Conservation (phyloP, 805 yeast species). For the Torulaspora maleeae region DNA sequence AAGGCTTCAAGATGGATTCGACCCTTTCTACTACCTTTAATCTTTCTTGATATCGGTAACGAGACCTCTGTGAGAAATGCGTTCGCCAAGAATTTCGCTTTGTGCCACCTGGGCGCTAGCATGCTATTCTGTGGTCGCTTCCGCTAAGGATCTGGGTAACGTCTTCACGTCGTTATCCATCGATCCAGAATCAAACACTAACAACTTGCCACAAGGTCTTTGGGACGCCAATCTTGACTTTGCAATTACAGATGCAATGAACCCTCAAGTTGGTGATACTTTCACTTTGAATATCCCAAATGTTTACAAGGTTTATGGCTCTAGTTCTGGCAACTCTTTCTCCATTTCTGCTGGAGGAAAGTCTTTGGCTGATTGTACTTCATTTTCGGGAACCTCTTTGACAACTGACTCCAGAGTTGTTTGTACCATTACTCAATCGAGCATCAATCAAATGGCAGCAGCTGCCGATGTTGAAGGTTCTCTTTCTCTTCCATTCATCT, state of each 20-base stretch:
- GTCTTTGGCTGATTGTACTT: slow-evolving; percentile 3
- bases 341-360: slow-evolving; percentile 2
- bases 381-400: slow-evolving; percentile 9
- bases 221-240: slow-evolving; percentile 13
- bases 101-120: slow-evolving; percentile 4
- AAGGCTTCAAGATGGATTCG: background rate
- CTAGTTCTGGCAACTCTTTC: slow-evolving; percentile 5
- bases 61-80: slow-evolving; percentile 1
- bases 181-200: slow-evolving; percentile 1
- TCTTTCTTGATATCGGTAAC: background rate
- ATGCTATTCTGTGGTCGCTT: slow-evolving; percentile 4
- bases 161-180: slow-evolving; percentile 13
- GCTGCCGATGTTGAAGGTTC: slow-evolving; percentile 7
- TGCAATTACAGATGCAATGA: slow-evolving; percentile 10
- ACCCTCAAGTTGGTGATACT: slow-evolving; percentile 14
- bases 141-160: slow-evolving; percentile 15
- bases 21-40: too few species aligned
- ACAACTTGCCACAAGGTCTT: slow-evolving; percentile 6
- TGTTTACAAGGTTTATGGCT: slow-evolving; percentile 13
- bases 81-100: slow-evolving; percentile 2
- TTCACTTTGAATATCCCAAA: slow-evolving; percentile 12
- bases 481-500: slow-evolving; percentile 10
- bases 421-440: slow-evolving; percentile 7
- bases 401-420: slow-evolving; percentile 10
- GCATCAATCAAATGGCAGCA: slow-evolving; percentile 9